Evolutionary conservation across 176 grass and related monocot species (phyloP), one percentile per base, ranked within the genome.

Genomic region (Guadua angustifolia): DNA sequence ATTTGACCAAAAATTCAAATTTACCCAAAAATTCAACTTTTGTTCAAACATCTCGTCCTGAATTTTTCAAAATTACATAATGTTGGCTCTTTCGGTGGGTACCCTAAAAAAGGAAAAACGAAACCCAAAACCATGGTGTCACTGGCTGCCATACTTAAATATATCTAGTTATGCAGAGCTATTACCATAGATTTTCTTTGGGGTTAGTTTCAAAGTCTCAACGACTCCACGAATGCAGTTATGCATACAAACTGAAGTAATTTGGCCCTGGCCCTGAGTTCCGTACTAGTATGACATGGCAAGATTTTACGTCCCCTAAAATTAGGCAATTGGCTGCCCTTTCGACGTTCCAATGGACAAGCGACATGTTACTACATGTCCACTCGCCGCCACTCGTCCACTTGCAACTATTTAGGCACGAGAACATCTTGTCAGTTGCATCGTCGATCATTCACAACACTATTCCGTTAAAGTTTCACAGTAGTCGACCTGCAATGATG

Each of bases 281-380:
- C 24, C 43, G 5, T 58, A 35, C 22, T 18, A 29, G 50, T 15
- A 69, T 51, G 26, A 8, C 74, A 73, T 2, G 44, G 8, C 40
- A 44, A 47, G 16, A 40, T 61, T 61, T 52, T 52, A 59, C 17
- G 81, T 8, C 61, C 75, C 70, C 69, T 85, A 60, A 73, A 80
- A 39, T 44, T 39, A 18, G 16, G 32, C 53, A 81, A 71, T 12
- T 3, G 4, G n/a, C 22, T 17, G 76, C 7, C 88, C 79, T 75
- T 86, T 86, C 46, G 51, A 47, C 15, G 19, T 25, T 26, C 73
- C 83, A 59, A 64, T 58, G 78, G 83, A 46, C 88, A 86, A 82
- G 72, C 45, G 62, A 58, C 59, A 40, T 40, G 35, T 36, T 36
- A 36, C 35, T 36, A 36, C 35, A 36, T 36, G 35, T 36, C 35